Base-by-base conservation (phyloP, 495 filamentous ascomycete species). In the Aspergillus saccharolyticus region DNA sequence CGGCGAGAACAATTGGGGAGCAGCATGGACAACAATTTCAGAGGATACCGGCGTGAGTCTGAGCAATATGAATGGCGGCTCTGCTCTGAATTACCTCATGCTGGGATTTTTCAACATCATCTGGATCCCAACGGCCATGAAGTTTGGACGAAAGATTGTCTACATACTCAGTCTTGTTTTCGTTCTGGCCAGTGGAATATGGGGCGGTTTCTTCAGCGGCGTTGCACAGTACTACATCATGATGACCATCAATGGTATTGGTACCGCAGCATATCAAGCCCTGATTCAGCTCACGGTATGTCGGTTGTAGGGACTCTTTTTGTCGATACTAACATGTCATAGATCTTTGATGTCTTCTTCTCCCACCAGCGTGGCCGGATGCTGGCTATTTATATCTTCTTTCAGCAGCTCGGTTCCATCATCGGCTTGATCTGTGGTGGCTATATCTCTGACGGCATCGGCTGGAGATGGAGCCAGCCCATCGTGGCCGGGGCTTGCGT, bases 41-140 rank as follows among this genome's bases (percentile, higher is more conserved):
- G 63, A 65, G 3, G 63, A 70, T 5, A 67, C 66, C 14, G 64
- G 60, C 15, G 66, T 73, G 10, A 65, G 57, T 8, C 24, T 73
- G 20, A 55, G 44, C 25, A 66, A 73, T 24, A 67, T 73, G 63
- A 73, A 70, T 55, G 66, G 67, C 0, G 68, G 64, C 24, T 65
- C 60, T 10, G 70, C 67, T 0, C 46, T 72, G 9, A 70, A 70
- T 39, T 72, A 70, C 52, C 64, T 72, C 3, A 59, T 72, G 7
- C 53, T 72, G 18, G 70, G 70, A 6, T 72, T 69, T 30, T 64
- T 72, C 46, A 72, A 72, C 53, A 66, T 72, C 18, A 66, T 69
- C 55, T 70, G 64, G 68, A 67, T 70, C n/a, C 68, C 70, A 1
- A 59, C 67, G 1, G 70, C 66, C 1, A 70, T 69, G 66, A 70